phyloP scores from a whole-genome alignment of 1,284 basidiomycete genomes.

The Ceraceosorus bombacis region DNA sequence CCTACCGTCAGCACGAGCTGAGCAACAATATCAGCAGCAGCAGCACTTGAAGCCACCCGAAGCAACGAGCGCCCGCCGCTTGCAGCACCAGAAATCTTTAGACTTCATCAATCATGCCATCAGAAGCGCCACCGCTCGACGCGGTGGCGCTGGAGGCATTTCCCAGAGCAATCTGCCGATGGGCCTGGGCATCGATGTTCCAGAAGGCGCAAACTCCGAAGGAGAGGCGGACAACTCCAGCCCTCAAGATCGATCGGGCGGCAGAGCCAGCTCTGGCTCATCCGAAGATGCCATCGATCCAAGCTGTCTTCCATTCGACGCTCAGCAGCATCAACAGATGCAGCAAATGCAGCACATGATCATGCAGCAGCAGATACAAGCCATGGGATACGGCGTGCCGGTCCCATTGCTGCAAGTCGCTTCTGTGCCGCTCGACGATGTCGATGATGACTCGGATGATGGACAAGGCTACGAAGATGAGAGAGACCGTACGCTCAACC shows the following conservation, averaged over 20 bases:
- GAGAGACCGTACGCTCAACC: slow-evolving; percentile 17
- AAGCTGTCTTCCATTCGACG: slow-evolving; percentile 18
- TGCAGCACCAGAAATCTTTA: slow-evolving; percentile 46
- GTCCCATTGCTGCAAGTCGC: slow-evolving; percentile 15
- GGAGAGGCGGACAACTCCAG: not conserved
- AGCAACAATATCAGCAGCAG: slow-evolving; percentile 14
- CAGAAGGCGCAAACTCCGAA: slow-evolving; percentile 6
- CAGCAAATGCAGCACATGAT: no score
- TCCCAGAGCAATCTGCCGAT: slow-evolving; percentile 18
- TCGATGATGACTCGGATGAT: slow-evolving; percentile 24
- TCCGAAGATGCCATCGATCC: slow-evolving; percentile 11
- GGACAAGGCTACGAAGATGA: slow-evolving; percentile 7
- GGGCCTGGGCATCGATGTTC: slow-evolving; percentile 37
- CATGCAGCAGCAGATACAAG: no score
- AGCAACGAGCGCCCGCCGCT: not conserved
- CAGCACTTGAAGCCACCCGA: slow-evolving; percentile 11
- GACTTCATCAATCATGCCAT: slow-evolving; percentile 48
- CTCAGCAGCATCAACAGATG: slow-evolving; percentile 1
- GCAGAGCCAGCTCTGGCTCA: not conserved
- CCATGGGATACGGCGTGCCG: slow-evolving; percentile 9
- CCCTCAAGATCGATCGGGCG: not conserved
- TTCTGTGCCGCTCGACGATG: slow-evolving; percentile 32
- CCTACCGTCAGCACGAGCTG: not conserved
- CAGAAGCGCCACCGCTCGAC: slow-evolving; percentile 44
- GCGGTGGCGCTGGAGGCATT: slow-evolving; percentile 11